phyloP scores from a whole-genome alignment of 1,284 basidiomycete genomes.

The Ganoderma multipileum region DNA sequence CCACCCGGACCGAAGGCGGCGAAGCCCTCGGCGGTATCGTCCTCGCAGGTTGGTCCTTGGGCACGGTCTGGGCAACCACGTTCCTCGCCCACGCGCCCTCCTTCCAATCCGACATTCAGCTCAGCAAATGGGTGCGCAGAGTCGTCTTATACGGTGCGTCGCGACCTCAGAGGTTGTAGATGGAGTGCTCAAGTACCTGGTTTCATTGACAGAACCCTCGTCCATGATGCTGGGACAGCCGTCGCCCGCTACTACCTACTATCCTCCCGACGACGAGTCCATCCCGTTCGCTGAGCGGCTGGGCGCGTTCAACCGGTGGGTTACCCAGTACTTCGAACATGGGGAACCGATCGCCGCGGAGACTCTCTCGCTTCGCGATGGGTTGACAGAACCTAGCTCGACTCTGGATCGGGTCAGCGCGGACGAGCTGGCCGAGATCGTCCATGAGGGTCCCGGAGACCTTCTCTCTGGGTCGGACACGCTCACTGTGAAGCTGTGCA shows the following conservation, averaged over 20 bases:
- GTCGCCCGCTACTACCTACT: neutral
- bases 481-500: neutral
- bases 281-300: neutral
- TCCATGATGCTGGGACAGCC: neutral
- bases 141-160: conserved; percentile 1
- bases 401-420: neutral
- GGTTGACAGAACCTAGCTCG: neutral
- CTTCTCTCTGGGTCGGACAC: neutral
- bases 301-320: neutral
- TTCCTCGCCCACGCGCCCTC: conserved; percentile 3
- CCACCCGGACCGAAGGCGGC: neutral
- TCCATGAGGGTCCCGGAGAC: neutral
- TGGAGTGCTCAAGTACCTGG: neutral
- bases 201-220: neutral
- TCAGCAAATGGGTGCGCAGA: neutral
- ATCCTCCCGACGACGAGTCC: neutral
- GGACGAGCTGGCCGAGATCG: neutral
- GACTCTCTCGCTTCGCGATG: neutral
- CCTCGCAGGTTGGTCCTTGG: neutral
- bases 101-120: neutral
- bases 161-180: neutral
- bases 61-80: neutral
- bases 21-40: neutral
- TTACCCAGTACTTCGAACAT: conserved; percentile 2
- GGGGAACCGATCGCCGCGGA: neutral